A percentile compares a stretch with the other conserved stretches of the same genome.
Evolutionary conservation across 2,329 filamentous ascomycete species (phyloP).

Genomic region (Fusarium beomiforme): DNA sequence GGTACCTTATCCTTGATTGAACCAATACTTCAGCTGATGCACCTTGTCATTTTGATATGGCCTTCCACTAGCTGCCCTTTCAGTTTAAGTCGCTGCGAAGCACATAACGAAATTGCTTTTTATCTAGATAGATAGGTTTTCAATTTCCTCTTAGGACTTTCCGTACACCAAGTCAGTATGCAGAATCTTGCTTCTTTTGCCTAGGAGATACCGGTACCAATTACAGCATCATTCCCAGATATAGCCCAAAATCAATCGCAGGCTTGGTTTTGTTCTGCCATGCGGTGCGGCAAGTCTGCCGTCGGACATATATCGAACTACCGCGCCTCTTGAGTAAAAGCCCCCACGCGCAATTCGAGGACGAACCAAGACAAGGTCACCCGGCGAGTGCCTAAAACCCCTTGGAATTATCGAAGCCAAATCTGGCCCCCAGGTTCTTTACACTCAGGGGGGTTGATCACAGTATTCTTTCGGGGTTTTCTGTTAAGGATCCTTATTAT

Average conservation of each 20-base stretch:
- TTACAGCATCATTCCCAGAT: neutral
- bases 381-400: neutral
- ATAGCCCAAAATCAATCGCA: neutral
- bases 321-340: neutral
- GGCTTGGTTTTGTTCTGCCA: neutral
- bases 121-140: no score
- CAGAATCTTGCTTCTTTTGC: neutral
- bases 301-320: neutral
- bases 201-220: neutral
- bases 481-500: constrained; percentile 21
- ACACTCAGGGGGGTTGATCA: constrained; percentile 2
- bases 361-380: neutral
- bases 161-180: neutral
- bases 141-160: neutral
- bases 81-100: neutral
- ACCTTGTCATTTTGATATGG: neutral
- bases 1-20: neutral
- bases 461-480: constrained; percentile 2
- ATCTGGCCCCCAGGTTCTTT: constrained; percentile 3
- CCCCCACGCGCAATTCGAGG: neutral
- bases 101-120: constrained; percentile 2
- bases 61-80: neutral
- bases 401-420: constrained; percentile 7
- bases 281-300: neutral
- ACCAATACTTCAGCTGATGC: constrained; percentile 17